Evolutionary conservation across 495 filamentous ascomycete genomes (phyloP).

Genomic region (Opeltia flavorubescens): DNA sequence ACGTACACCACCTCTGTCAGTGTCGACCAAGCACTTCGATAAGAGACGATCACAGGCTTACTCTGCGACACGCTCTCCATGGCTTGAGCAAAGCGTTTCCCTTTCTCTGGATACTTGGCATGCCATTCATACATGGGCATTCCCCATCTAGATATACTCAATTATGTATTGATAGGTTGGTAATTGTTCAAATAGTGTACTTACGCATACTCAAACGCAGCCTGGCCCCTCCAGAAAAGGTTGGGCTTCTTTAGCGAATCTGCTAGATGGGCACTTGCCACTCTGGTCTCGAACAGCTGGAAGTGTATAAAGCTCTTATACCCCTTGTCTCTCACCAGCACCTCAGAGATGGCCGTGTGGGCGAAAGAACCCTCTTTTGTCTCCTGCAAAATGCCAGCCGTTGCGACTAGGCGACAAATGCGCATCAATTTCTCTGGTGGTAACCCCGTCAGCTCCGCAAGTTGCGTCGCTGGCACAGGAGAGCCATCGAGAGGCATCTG

Average conservation of each 20-base stretch:
- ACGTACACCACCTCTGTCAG: not conserved
- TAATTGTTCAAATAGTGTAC: not conserved
- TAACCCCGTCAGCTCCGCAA: slow-evolving; percentile 1
- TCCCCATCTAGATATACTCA: not conserved
- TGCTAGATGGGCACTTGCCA: slow-evolving; percentile 4
- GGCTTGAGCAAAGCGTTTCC: not conserved
- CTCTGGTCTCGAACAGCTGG: slow-evolving; percentile 4
- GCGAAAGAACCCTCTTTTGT: not conserved
- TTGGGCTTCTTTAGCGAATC: slow-evolving; percentile 1
- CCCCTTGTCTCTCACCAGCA: slow-evolving; percentile 1
- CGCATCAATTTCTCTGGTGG: slow-evolving; percentile 3
- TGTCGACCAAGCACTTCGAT: not conserved
- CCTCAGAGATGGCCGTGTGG: slow-evolving; percentile 4
- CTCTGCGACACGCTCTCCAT: slow-evolving; percentile 1
- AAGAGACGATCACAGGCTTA: not conserved
- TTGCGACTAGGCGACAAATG: slow-evolving; percentile 1
- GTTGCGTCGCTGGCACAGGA: not conserved
- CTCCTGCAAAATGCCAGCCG: not conserved
- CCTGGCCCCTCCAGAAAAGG: not conserved
- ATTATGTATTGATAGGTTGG: not conserved
- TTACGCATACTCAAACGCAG: slow-evolving; percentile 4
- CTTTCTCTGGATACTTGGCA: not conserved
- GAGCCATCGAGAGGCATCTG: slow-evolving; percentile 4
- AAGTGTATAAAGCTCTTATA: slow-evolving; percentile 2
- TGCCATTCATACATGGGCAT: slow-evolving; percentile 4